phyloP scores from a whole-genome alignment of 106 monocot species.

The Apostasia shenzhenica region DNA sequence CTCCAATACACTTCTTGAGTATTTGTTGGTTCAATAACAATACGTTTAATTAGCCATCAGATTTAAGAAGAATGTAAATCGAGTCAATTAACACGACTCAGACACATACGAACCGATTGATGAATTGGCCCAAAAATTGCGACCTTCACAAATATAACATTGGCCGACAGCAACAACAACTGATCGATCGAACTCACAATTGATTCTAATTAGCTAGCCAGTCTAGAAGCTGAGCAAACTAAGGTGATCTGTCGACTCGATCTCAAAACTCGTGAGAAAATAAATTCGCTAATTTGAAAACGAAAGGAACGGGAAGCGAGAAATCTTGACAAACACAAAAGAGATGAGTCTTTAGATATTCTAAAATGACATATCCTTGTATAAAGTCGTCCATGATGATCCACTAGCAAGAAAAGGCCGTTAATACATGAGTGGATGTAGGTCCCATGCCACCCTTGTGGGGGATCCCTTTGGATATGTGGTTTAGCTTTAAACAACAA shows the following conservation, averaged over 20 bases:
- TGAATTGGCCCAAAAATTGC: too few species aligned
- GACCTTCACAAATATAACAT: too few species aligned
- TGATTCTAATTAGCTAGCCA: background rate
- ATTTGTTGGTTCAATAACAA: too few species aligned
- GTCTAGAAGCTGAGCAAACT: too few species aligned
- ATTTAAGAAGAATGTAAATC: too few species aligned
- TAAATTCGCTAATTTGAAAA: background rate
- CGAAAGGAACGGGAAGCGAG: background rate
- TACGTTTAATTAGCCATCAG: too few species aligned
- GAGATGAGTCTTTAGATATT: constrained; percentile 3
- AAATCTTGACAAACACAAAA: constrained; percentile 3
- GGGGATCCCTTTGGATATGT: constrained; percentile 4
- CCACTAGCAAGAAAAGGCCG: background rate
- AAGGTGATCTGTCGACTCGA: too few species aligned
- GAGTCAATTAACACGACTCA: too few species aligned
- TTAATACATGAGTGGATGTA: background rate
- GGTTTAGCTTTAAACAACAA: constrained; percentile 1
- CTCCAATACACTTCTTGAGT: too few species aligned
- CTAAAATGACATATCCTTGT: background rate
- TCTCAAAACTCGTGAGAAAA: too few species aligned
- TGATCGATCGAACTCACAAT: background rate
- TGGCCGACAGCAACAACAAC: too few species aligned
- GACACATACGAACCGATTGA: too few species aligned
- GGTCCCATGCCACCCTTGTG: background rate
- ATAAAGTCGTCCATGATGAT: background rate